Base-by-base conservation (phyloP, 192 early-diverging fungal species). In the Martensiomyces pterosporus region DNA sequence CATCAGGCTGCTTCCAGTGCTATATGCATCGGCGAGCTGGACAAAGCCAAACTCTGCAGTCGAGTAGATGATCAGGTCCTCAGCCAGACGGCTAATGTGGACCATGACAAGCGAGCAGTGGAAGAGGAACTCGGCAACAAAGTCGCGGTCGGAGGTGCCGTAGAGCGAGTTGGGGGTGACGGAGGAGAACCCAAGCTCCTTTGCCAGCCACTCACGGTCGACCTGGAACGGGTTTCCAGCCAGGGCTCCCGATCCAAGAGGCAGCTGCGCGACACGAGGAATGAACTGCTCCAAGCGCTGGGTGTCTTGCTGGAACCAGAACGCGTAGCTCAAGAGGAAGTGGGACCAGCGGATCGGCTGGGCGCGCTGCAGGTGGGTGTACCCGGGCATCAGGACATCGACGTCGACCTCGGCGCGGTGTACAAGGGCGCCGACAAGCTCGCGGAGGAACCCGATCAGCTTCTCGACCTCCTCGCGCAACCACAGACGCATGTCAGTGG, bases 261-360 rank as follows among this genome's bases (percentile, higher is more conserved):
- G 96, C 22, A 93, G 77, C 23, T 80, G 76, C 62, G 92, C 90
- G 27, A 91, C 54, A 19, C 93, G 90, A 17, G 87, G 77, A 48
- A 87, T 55, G 32, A 94, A 79, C 65, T 93, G 85, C 38, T 81
- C 74, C 18, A 99, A 60, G 19, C 93, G 87, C 53, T 86, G 79
- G 6, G 87, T 82, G 69, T 99, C 94, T 10, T 86, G 81, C 56
- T 94, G 85, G 81, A 86, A 93, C 49, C 71, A 77, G 83, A 88
- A 97, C 8, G 94, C 96, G 67, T 96, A 88, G 45, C 83, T 80
- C 24, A 99, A 65, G 33, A 99, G 77, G 39, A 85, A 83, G 53
- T 99, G 96, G 19, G 84, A 86, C 96, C 96, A 99, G 27, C 93
- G 87, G 50, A 99, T 96, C 6, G 96, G 96, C 78, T 99, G 96